These are phyloP conservation scores for Telfairia occidentalis DNA, from an alignment of 331 rosid genomes.

Conservation along the genomic window DNA sequence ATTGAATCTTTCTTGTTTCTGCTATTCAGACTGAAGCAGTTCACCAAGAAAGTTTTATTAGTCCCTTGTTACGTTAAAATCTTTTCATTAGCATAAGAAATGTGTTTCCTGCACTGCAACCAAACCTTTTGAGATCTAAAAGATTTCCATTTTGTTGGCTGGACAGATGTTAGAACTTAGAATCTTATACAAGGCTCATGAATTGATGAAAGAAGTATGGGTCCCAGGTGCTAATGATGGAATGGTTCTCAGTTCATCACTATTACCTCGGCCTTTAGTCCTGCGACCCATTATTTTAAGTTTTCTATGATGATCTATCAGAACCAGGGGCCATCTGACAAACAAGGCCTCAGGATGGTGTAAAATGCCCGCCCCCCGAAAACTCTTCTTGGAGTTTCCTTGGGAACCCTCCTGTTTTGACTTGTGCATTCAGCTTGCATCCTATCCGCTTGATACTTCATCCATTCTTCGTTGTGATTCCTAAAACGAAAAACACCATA, in stretches of 20 bases:
- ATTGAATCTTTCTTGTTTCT: background rate
- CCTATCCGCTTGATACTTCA: background rate
- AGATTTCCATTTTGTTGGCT: background rate
- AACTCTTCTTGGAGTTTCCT: background rate
- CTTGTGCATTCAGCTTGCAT: background rate
- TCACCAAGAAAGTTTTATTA: background rate
- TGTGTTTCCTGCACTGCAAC: conserved; percentile 1
- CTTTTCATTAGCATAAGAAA: background rate
- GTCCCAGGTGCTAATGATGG: background rate
- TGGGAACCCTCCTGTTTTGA: background rate
- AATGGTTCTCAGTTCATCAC: background rate
- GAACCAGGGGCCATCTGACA: background rate
- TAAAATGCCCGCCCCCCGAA: background rate
- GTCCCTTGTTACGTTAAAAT: background rate
- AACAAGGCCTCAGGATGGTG: conserved; percentile 4
- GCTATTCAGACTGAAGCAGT: background rate
- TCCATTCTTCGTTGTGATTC: background rate
- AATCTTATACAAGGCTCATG: background rate
- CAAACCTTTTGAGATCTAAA: background rate
- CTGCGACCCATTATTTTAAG: background rate
- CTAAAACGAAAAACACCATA: background rate
- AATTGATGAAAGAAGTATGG: conserved; percentile 4
- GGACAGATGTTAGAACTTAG: background rate
- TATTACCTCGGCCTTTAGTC: background rate
- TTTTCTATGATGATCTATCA: background rate